These are phyloP conservation scores for Sonneratia alba DNA, from an alignment of 345 rosid species.

Conservation along the genomic window DNA sequence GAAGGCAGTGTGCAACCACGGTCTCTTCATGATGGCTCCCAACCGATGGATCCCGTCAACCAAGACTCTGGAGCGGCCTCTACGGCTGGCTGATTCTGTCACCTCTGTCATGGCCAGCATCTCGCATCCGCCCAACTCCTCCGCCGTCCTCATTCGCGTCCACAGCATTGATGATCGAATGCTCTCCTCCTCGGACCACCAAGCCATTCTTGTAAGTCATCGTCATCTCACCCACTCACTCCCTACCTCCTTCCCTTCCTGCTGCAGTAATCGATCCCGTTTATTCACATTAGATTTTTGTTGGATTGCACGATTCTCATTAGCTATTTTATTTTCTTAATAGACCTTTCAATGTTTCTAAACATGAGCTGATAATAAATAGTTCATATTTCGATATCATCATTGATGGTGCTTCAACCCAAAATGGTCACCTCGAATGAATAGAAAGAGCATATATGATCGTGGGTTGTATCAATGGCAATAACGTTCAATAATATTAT, in stretches of 20 bases:
- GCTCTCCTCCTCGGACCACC: conserved; percentile 13
- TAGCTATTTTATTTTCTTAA: too few species aligned
- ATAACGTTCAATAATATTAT: too few species aligned
- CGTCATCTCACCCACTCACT: background rate
- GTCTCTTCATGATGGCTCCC: conserved; percentile 51
- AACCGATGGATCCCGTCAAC: conserved; percentile 28
- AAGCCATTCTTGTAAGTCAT: conserved; percentile 11
- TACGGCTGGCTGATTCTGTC: conserved; percentile 12
- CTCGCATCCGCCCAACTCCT: conserved; percentile 15
- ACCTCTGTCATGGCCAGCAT: conserved; percentile 23
- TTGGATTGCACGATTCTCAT: too few species aligned
- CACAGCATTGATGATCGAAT: background rate
- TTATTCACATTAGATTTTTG: too few species aligned
- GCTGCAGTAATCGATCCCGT: too few species aligned
- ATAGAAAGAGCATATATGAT: too few species aligned
- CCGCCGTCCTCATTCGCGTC: conserved; percentile 13
- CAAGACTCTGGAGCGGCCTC: conserved; percentile 30
- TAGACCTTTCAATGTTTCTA: too few species aligned
- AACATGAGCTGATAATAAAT: too few species aligned
- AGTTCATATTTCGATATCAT: too few species aligned
- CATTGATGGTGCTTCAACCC: too few species aligned
- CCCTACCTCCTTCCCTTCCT: background rate
- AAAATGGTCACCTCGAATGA: too few species aligned
- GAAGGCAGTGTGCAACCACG: conserved; percentile 41
- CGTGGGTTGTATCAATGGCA: too few species aligned